Evolutionary conservation across 1,284 basidiomycete species (phyloP).

Genomic region (Salmacisia buchloeana): DNA sequence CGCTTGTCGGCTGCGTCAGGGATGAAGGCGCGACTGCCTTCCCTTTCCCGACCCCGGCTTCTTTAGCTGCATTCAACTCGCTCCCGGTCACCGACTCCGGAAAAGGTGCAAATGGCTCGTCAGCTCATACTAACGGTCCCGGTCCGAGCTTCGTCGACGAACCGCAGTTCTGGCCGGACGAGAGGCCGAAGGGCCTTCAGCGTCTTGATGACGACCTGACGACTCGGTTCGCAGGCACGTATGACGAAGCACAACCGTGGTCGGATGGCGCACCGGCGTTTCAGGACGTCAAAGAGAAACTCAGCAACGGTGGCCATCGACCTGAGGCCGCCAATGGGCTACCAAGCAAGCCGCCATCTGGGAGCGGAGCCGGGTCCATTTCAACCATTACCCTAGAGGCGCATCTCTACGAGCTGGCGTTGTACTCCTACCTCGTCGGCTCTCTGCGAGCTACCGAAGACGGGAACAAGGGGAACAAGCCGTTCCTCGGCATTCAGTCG

Average conservation of each 20-base stretch:
- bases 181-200: not conserved
- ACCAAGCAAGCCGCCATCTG: too few species aligned
- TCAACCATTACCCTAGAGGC: not conserved
- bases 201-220: not conserved
- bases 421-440: conserved; percentile 8
- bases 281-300: too few species aligned
- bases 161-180: not conserved
- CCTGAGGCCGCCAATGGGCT: too few species aligned
- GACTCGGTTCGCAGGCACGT: not conserved
- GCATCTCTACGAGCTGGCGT: not conserved
- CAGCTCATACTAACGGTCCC: not conserved
- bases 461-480: not conserved
- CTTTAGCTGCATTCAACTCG: not conserved
- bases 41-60: conserved; percentile 8
- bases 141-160: not conserved
- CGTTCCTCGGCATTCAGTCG: not conserved
- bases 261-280: not conserved
- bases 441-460: conserved; percentile 3
- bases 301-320: not conserved
- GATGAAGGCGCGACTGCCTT: conserved; percentile 20
- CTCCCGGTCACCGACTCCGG: not conserved
- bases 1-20: conserved; percentile 8
- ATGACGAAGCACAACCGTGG: not conserved
- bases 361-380: too few species aligned
- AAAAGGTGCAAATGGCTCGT: not conserved